Conservation (phyloP, 2,329 filamentous ascomycete genomes). For the Parafenestella ontariensis region DNA sequence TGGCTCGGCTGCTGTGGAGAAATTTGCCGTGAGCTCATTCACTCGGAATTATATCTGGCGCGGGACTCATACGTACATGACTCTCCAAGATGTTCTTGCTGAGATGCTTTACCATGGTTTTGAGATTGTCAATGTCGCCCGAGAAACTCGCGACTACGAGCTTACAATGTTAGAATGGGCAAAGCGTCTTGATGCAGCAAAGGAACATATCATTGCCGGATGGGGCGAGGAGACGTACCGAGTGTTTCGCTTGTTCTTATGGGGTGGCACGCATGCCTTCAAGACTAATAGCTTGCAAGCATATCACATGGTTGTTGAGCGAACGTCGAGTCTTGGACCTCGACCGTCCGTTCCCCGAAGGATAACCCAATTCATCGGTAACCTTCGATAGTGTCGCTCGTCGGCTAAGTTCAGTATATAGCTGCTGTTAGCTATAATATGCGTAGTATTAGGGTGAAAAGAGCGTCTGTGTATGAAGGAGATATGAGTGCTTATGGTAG, state of each 20-base stretch:
- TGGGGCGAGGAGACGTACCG: conserved; percentile 13
- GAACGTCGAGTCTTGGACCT: conserved; percentile 6
- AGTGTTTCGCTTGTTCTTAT: conserved; percentile 11
- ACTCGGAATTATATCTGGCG: conserved; percentile 11
- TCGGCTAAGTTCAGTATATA: not conserved
- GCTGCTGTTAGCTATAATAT: too few species aligned
- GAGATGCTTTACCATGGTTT: conserved; percentile 14
- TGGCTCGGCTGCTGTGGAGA: conserved; percentile 12
- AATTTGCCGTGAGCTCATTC: conserved; percentile 11
- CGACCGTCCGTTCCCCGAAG: conserved; percentile 7
- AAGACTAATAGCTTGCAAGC: conserved; percentile 12
- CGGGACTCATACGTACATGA: conserved; percentile 12
- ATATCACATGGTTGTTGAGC: conserved; percentile 10
- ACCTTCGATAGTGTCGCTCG: conserved; percentile 5
- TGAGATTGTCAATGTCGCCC: conserved; percentile 6
- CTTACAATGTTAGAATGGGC: conserved; percentile 15
- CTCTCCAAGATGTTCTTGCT: conserved; percentile 10
- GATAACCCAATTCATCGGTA: conserved; percentile 7
- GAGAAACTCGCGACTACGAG: conserved; percentile 11
- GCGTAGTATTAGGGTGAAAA: too few species aligned
- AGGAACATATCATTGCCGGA: conserved; percentile 7
- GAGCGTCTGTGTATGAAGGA: too few species aligned
- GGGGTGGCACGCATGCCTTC: conserved; percentile 12
- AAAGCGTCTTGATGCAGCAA: conserved; percentile 10
- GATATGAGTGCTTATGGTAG: too few species aligned